A percentile compares a stretch with the other conserved stretches of the same genome.
Evolutionary conservation across 176 grass and related monocot genomes (phyloP).

Genomic region (Calamus simplicifolius): DNA sequence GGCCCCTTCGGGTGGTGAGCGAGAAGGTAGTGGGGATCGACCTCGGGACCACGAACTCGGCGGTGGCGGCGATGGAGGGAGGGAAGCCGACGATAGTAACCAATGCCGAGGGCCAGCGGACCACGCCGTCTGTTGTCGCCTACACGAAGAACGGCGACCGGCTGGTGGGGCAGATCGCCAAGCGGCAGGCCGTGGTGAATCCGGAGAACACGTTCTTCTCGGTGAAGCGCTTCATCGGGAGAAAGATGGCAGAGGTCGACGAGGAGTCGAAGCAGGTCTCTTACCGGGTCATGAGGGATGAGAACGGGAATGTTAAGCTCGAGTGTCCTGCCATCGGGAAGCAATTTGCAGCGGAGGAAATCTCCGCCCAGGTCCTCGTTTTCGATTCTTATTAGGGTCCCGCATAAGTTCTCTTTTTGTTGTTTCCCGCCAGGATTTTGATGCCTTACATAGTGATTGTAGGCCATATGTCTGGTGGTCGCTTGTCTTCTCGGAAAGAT

Average conservation of each 20-base stretch:
- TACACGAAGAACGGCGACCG: conserved; percentile 69
- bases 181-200: conserved; percentile 76
- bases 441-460: too few relatives aligned
- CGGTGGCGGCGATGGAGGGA: conserved; percentile 69
- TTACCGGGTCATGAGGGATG: conserved; percentile 48
- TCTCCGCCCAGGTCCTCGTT: conserved; percentile 46
- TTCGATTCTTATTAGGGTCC: too few relatives aligned
- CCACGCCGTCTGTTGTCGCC: conserved; percentile 72
- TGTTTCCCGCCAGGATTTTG: too few relatives aligned
- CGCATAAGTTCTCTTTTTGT: too few relatives aligned
- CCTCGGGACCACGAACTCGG: conserved; percentile 80
- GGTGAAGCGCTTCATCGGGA: conserved; percentile 67
- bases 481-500: too few relatives aligned
- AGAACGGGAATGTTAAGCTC: conserved; percentile 68
- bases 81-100: conserved; percentile 79
- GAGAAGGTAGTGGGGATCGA: conserved; percentile 78
- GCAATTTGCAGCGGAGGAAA: conserved; percentile 60
- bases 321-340: conserved; percentile 66
- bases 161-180: conserved; percentile 75
- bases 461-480: too few relatives aligned
- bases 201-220: conserved; percentile 83
- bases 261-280: conserved; percentile 75
- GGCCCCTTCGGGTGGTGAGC: conserved; percentile 42
- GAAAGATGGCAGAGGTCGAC: conserved; percentile 68
- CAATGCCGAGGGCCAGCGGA: conserved; percentile 73